These are phyloP conservation scores for Cyathus striatus DNA, from an alignment of 768 basidiomycete species.

Conservation along the genomic window DNA sequence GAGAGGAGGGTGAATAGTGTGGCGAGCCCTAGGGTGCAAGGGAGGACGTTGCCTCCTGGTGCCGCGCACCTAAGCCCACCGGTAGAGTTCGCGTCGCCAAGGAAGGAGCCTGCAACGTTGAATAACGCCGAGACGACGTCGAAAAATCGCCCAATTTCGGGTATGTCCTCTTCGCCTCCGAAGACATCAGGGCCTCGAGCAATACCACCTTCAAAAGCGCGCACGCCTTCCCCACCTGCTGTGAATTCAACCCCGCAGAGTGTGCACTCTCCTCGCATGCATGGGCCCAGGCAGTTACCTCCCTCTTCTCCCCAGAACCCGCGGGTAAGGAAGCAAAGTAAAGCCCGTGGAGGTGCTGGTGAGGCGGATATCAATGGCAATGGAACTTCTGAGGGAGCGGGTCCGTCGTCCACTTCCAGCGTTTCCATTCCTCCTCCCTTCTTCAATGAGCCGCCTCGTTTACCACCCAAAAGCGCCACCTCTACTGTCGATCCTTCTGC, in stretches of 20 bases:
- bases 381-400: neutral
- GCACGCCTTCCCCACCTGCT: neutral
- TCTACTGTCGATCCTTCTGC: conserved; percentile 13
- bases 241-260: neutral
- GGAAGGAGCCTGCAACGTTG: neutral
- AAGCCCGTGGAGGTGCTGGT: neutral
- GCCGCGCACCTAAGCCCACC: neutral
- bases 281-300: conserved; percentile 4
- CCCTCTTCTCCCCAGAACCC: conserved; percentile 7
- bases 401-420: neutral
- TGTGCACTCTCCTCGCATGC: neutral
- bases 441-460: neutral
- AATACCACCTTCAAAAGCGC: neutral
- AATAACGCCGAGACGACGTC: too few species aligned
- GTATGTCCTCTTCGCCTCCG: too few species aligned
- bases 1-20: neutral
- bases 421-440: neutral
- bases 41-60: neutral
- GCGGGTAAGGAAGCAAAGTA: neutral
- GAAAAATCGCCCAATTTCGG: too few species aligned
- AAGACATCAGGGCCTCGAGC: neutral
- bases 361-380: conserved; percentile 17
- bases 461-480: neutral
- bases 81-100: neutral
- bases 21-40: neutral